These are phyloP conservation scores for Cladosporium halotolerans DNA, from an alignment of 2,329 filamentous ascomycete species.

Conservation along the genomic window DNA sequence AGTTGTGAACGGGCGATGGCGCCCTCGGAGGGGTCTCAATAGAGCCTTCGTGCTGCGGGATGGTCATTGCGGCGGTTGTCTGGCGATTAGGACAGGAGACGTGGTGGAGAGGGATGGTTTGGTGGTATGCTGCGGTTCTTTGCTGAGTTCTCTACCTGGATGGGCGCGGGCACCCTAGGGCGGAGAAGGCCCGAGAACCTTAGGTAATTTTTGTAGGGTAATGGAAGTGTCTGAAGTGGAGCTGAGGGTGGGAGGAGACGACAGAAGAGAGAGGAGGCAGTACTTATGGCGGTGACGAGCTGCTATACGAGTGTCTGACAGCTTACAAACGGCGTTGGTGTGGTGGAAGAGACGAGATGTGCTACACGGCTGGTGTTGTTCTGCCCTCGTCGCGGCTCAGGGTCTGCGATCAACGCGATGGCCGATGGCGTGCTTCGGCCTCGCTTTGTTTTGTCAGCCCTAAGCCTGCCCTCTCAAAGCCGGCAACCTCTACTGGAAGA, in stretches of 20 bases:
- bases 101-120: neutral
- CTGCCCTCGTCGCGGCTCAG: neutral
- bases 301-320: neutral
- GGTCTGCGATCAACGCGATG: neutral
- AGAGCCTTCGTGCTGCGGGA: slow-evolving; percentile 29
- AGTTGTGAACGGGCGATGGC: slow-evolving; percentile 68
- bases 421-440: neutral
- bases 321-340: slow-evolving; percentile 6
- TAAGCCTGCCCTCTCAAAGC: too few species aligned
- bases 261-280: neutral
- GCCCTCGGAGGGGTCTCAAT: slow-evolving; percentile 69
- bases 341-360: neutral
- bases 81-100: neutral
- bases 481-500: too few species aligned
- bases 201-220: slow-evolving; percentile 7
- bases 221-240: neutral
- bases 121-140: neutral
- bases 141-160: slow-evolving; percentile 1
- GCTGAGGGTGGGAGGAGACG: neutral
- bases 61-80: slow-evolving; percentile 20
- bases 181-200: slow-evolving; percentile 10
- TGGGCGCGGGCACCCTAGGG: slow-evolving; percentile 2
- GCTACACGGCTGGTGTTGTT: neutral
- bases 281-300: neutral
- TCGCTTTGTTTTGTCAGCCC: neutral